Evolutionary conservation across 495 filamentous ascomycete species (phyloP), one percentile per base, ranked within the genome.

Genomic region (Terfezia boudieri): DNA sequence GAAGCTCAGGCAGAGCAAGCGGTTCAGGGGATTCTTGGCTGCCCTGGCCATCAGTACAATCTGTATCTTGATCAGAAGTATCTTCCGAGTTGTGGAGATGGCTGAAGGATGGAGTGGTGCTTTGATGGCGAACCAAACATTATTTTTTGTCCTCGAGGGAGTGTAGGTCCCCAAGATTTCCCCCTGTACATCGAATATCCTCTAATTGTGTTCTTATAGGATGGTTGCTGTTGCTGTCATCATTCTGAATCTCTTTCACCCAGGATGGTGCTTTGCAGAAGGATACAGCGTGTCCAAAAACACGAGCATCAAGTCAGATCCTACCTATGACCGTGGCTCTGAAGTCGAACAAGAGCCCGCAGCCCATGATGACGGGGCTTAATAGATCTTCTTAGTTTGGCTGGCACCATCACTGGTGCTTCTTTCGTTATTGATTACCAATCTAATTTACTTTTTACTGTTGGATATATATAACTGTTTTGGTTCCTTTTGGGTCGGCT

Each of bases 61-160:
- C 37, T 69, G 69, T 58, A 78, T 85, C 60, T 73, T 81, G 61
- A 71, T 75, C 53, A 74, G 81, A 1, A 77, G 71, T 37, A 66
- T 78, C 35, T 85, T 73, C 65, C 74, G 81, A 51, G 75, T 80
- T 20, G 76, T 74, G 9, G 81, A 85, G 71, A 68, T 84, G 51
- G 69, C 68, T 49, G 64, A 66, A n/a, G 81, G 81, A n/a, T 84
- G 78, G 66, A 54, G 65, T 10, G 74, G 81, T 22, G 53, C 60
- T 0, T 63, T 84, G 52, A 79, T 74, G 50, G 73, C 70, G 51
- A 66, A 82, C 46, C 70, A 86, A 66, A 67, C 72, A 10, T 59
- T 76, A 9, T 81, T 84, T 62, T 77, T 86, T 69, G 69, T 82
- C 26, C 71, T 86, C 20, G 82, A 86, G 68, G 77, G 80, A 22